Evolutionary conservation across 2,329 filamentous ascomycete genomes (phyloP).

Genomic region (Penicillium brasilianum): DNA sequence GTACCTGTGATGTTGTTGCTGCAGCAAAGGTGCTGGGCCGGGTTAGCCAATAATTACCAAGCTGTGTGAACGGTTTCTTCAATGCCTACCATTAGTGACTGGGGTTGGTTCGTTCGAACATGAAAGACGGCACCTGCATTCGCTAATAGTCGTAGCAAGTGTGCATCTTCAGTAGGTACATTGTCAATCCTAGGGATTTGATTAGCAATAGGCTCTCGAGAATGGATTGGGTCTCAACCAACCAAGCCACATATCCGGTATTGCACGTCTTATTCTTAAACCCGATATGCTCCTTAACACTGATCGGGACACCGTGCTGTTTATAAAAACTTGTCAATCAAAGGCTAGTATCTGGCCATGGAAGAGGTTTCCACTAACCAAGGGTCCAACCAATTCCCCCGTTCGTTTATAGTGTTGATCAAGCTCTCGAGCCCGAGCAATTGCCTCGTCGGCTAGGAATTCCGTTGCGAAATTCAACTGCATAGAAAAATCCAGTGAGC

Average conservation of each 20-base stretch:
- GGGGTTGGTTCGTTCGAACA: slow-evolving; percentile 51
- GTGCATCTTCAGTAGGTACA: slow-evolving; percentile 42
- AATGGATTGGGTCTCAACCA: not conserved
- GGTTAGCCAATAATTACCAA: slow-evolving; percentile 9
- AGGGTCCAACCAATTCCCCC: slow-evolving; percentile 54
- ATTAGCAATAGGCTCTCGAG: not conserved
- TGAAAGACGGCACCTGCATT: slow-evolving; percentile 51
- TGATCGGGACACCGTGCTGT: slow-evolving; percentile 60
- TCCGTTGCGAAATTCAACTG: slow-evolving; percentile 47
- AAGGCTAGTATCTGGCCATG: not conserved
- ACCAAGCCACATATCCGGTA: slow-evolving; percentile 45
- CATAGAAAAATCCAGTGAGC: not conserved
- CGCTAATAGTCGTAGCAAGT: slow-evolving; percentile 39
- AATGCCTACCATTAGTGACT: slow-evolving; percentile 44
- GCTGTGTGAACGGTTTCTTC: not conserved
- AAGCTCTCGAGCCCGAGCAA: slow-evolving; percentile 39
- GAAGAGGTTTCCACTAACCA: slow-evolving; percentile 34
- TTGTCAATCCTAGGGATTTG: slow-evolving; percentile 38
- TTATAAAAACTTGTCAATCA: not conserved
- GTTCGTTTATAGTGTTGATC: slow-evolving; percentile 39
- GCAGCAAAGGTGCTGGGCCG: slow-evolving; percentile 40
- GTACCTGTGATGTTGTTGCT: slow-evolving; percentile 50
- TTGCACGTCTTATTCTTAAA: slow-evolving; percentile 55
- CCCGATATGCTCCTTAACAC: slow-evolving; percentile 66
- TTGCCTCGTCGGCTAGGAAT: slow-evolving; percentile 44